These are phyloP conservation scores for Talaromyces liani DNA, from an alignment of 495 filamentous ascomycete genomes.

Conservation along the genomic window DNA sequence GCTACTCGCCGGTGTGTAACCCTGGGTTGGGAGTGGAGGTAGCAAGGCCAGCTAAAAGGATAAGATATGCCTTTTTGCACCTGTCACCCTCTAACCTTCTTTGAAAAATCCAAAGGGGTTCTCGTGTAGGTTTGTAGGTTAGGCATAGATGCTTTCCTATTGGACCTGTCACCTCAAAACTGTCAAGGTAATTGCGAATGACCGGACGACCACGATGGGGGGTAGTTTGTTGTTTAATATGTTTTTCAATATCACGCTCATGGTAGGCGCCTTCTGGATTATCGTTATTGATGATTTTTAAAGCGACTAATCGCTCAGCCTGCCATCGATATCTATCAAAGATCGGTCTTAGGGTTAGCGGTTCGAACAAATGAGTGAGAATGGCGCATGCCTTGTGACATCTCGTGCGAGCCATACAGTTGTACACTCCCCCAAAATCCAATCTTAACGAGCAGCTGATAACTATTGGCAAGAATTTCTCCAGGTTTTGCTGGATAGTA, in stretches of 20 bases:
- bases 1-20: slow-evolving; percentile 26
- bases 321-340: slow-evolving; percentile 21
- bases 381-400: slow-evolving; percentile 12
- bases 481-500: slow-evolving; percentile 39
- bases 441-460: slow-evolving; percentile 37
- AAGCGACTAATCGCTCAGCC: slow-evolving; percentile 16
- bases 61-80: slow-evolving; percentile 9
- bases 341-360: slow-evolving; percentile 6
- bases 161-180: slow-evolving; percentile 22
- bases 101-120: slow-evolving; percentile 25
- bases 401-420: slow-evolving; percentile 40
- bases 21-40: slow-evolving; percentile 30
- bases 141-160: slow-evolving; percentile 20
- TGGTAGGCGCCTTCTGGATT: slow-evolving; percentile 16
- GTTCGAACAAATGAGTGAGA: slow-evolving; percentile 13
- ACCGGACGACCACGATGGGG: slow-evolving; percentile 19
- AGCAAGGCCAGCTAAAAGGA: slow-evolving; percentile 28
- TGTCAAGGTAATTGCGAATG: slow-evolving; percentile 21
- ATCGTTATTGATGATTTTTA: slow-evolving; percentile 21
- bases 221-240: slow-evolving; percentile 15
- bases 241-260: slow-evolving; percentile 19
- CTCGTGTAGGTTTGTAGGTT: slow-evolving; percentile 23
- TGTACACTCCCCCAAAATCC: slow-evolving; percentile 38
- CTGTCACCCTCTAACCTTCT: slow-evolving; percentile 14
- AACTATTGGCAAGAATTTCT: slow-evolving; percentile 29